Percentiles rank a stretch among this genome's conserved stretches.
Evolutionary conservation across 1,284 basidiomycete genomes (phyloP).

Genomic region (Trichosporon coremiiforme): DNA sequence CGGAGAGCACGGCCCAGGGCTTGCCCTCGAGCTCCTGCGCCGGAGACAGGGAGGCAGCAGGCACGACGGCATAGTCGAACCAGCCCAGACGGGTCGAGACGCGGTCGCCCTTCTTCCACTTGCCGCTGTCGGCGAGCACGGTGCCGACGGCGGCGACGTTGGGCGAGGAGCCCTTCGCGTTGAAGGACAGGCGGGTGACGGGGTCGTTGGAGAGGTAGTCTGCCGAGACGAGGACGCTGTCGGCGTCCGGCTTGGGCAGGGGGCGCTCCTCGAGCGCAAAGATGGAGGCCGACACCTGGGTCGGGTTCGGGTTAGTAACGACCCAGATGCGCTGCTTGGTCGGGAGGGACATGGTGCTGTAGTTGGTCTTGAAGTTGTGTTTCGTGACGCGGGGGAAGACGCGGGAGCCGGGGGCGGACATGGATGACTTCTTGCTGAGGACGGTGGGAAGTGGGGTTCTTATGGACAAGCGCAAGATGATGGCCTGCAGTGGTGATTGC

Average conservation of each 20-base stretch:
- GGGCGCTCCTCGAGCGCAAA: slow-evolving; percentile 34
- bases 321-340: slow-evolving; percentile 34
- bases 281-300: slow-evolving; percentile 31
- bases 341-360: slow-evolving; percentile 27
- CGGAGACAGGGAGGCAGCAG: slow-evolving; percentile 13
- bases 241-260: slow-evolving; percentile 37
- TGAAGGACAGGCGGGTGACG: slow-evolving; percentile 41
- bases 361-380: not conserved
- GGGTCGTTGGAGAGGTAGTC: slow-evolving; percentile 47
- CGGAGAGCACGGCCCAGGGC: slow-evolving; percentile 17
- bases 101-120: slow-evolving; percentile 38
- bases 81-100: slow-evolving; percentile 37
- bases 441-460: not conserved
- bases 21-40: not conserved
- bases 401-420: not conserved
- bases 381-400: not conserved
- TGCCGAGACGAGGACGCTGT: slow-evolving; percentile 39
- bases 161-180: slow-evolving; percentile 21
- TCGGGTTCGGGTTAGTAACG: slow-evolving; percentile 36
- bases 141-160: slow-evolving; percentile 35
- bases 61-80: slow-evolving; percentile 43
- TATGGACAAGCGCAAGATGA: not conserved
- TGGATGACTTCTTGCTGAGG: no score
- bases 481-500: no score
- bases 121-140: slow-evolving; percentile 38